Evolutionary conservation across 1,139 yeast species (phyloP).

Genomic region (Petasospora fabianii): DNA sequence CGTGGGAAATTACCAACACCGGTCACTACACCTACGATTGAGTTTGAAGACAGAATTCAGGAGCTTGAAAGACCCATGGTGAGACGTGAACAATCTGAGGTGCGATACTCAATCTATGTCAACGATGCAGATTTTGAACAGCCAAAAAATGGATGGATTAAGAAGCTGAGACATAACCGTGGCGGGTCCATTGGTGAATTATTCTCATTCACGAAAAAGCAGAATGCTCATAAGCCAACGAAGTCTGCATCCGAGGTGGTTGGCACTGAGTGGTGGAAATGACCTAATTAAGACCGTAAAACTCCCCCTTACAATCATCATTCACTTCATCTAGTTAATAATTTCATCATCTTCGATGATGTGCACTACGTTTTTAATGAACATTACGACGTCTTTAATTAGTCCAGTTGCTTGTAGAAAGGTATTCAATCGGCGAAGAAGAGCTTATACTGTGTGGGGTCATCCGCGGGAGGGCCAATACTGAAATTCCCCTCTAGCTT

Average conservation of each 20-base stretch:
- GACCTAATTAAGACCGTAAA: too few relatives aligned
- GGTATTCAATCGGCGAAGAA: too few relatives aligned
- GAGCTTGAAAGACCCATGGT: conserved; percentile 10
- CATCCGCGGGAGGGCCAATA: conserved; percentile 16
- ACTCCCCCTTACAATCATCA: too few relatives aligned
- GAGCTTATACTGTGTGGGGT: conserved; percentile 15
- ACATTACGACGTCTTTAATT: too few relatives aligned
- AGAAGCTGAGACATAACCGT: conserved; percentile 8
- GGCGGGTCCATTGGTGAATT: conserved; percentile 12
- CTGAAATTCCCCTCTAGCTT: conserved; percentile 16
- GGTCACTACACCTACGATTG: conserved; percentile 7
- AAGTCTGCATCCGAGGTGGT: conserved; percentile 11
- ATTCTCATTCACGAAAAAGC: conserved; percentile 8
- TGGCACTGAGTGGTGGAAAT: too few relatives aligned
- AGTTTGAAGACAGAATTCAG: conserved; percentile 6
- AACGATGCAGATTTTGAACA: conserved; percentile 20
- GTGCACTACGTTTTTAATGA: too few relatives aligned
- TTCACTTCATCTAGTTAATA: too few relatives aligned
- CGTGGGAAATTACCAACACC: conserved; percentile 14
- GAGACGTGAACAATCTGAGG: conserved; percentile 8
- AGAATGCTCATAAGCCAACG: conserved; percentile 7
- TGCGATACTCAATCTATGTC: conserved; percentile 20
- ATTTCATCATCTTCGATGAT: too few relatives aligned
- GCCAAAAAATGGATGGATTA: conserved; percentile 16
- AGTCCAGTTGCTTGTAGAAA: too few relatives aligned